Evolutionary conservation across 441 rosid species (phyloP), one percentile per base, ranked within the genome.

Genomic region (Jatropha podagrica): DNA sequence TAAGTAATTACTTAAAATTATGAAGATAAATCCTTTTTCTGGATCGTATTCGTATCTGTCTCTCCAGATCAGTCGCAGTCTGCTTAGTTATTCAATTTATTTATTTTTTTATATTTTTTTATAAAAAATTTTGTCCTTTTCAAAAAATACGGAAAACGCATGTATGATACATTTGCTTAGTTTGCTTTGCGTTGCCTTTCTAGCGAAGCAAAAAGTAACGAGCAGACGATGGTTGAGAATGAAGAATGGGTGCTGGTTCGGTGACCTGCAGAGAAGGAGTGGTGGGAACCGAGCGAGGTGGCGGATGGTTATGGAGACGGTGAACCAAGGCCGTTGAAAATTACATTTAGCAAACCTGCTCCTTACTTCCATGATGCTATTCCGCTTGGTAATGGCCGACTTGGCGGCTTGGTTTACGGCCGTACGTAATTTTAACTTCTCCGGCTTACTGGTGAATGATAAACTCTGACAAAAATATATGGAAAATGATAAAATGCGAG

Each of bases 361-460:
- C 78, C 82, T 75, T 79, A 89, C 73, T 95, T 95, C 95, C 92
- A 97, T 7, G 98, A 95, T 78, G 89, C 98, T 12, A 85, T 91
- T 71, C 99, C 97, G 12, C 83, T 96, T 26, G 98, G 98, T 1
- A 96, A 93, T 86, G 99, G 98, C 27, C 95, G 96, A 18, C 81
- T 96, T 7, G 99, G 99, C 41, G 99, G 98, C 46, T 90, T 92
- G 91, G 79, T 96, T 54, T 92, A 94, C 95, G 98, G 98, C 46
- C 87, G 94, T 26, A 92, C 90, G 78, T 79, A 88, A 27, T 83
- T 91, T 10, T 97, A 95, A 71, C 86, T 83, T 73, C 80, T 95
- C 65, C 92, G 91, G 81, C 87, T 93, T 80, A 93, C 91, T 40
- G 96, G 99, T 95, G 86, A 26, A 27, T 32, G n/a, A 7, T 27